A percentile compares a stretch with the other conserved stretches of the same genome.
Evolutionary conservation across 805 yeast genomes (phyloP).

Genomic region (Cyberlindnera bimundalis): DNA sequence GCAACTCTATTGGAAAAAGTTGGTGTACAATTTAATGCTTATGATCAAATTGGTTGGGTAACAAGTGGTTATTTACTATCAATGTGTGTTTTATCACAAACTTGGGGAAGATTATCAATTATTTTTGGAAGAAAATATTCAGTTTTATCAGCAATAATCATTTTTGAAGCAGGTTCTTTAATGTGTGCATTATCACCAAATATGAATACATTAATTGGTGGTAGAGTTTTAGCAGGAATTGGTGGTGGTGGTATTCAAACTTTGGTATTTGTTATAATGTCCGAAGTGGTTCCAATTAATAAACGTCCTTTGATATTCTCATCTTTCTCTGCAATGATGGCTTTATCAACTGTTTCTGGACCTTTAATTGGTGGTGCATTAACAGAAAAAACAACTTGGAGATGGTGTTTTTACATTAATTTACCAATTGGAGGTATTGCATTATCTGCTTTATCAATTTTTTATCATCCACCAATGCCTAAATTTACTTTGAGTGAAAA

Average conservation of each 20-base stretch:
- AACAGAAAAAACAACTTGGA: slow-evolving; percentile 56
- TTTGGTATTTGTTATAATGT: slow-evolving; percentile 50
- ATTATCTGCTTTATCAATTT: slow-evolving; percentile 31
- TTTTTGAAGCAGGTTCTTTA: slow-evolving; percentile 63
- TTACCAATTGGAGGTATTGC: slow-evolving; percentile 54
- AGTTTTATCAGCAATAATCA: slow-evolving; percentile 40
- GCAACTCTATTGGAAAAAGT: slow-evolving; percentile 47
- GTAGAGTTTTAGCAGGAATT: slow-evolving; percentile 65
- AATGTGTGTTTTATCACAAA: slow-evolving; percentile 47
- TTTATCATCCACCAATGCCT: slow-evolving; percentile 40
- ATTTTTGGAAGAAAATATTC: slow-evolving; percentile 55
- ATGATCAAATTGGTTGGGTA: slow-evolving; percentile 56
- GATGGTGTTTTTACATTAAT: slow-evolving; percentile 68
- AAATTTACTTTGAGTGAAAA: slow-evolving; percentile 35
- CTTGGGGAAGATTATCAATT: slow-evolving; percentile 55
- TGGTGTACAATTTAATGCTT: slow-evolving; percentile 45
- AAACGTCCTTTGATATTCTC: slow-evolving; percentile 23
- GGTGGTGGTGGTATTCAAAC: slow-evolving; percentile 73
- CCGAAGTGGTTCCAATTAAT: slow-evolving; percentile 43
- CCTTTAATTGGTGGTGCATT: slow-evolving; percentile 69
- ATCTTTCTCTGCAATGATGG: slow-evolving; percentile 32
- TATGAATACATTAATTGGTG: slow-evolving; percentile 64
- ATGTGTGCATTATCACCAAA: slow-evolving; percentile 50
- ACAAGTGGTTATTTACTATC: slow-evolving; percentile 52
- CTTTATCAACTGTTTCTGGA: slow-evolving; percentile 52